Base-by-base conservation (phyloP, 176 grass and related monocot species). In the Zoysia japonica region DNA sequence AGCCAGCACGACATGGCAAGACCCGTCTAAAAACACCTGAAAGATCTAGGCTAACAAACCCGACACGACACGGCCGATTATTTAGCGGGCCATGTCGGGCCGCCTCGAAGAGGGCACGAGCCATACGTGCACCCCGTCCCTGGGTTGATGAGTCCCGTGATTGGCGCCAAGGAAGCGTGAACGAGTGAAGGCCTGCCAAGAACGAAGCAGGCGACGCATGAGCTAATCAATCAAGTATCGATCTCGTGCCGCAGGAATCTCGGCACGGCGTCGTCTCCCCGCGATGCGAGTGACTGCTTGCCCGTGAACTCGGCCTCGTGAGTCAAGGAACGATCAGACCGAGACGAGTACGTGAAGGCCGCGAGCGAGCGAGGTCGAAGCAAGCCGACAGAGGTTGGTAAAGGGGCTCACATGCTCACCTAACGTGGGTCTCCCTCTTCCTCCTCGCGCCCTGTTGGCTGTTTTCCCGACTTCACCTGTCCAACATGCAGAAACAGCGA, bases 361-460 rank as follows among this genome's bases (percentile, higher is more conserved):
- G 28, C 28, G 28, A 28, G 28, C 28, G 28, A 28, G 28, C 28
- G 56, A 56, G 65, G 49, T 80, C 2, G 41, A 70, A 76, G 82
- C 71, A 85, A 71, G 65, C 83, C 61, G 78, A 82, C 78, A 73
- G 55, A 52, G 83, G 67, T 82, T 72, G 70, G 78, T 82, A 52
- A 85, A 52, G 63, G 40, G 54, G 72, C 41, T 83, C 78, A 87
- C 78, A 70, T 88, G 87, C 48, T 7, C 57, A 80, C 86, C 86
- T 75, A 80, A 80, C 72, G 48, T 36, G 71, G 69, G 44, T 10
- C 12, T 47, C 46, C 12, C 13, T 37, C 57, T n/a, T 28, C 55
- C 65, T 42, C 62, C 3, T 73, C 36, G n/a, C 35, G 13, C 56
- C 20, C 52, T 51, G 36, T 47, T 65, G 2, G 13, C 28, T 48